A percentile compares a stretch with the other conserved stretches of the same genome.
Conservation (phyloP, 345 rosid species). For the Geranium brycei region DNA sequence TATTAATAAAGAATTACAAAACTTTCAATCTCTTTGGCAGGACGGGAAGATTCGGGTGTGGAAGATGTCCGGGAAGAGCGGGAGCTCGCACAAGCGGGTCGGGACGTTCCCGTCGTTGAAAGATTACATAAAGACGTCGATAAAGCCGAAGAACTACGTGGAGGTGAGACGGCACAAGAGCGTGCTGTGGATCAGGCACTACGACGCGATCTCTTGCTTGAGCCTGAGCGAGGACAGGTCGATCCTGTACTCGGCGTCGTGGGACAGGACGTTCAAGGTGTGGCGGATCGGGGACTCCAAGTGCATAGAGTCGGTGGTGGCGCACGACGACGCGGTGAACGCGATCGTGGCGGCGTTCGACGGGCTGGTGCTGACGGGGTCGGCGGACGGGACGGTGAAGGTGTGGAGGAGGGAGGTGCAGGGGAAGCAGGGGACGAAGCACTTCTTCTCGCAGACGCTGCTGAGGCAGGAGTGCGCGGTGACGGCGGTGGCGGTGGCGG, state of each 20-base stretch:
- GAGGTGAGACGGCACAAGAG: conserved; percentile 33
- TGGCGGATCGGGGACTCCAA: conserved; percentile 63
- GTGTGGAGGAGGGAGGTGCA: conserved; percentile 83
- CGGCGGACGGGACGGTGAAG: conserved; percentile 76
- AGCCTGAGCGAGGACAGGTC: conserved; percentile 50
- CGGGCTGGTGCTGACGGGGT: conserved; percentile 73
- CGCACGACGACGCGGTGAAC: conserved; percentile 83
- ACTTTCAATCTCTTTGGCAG: too few species aligned
- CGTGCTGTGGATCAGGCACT: conserved; percentile 42
- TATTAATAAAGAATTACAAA: too few species aligned
- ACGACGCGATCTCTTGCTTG: conserved; percentile 73
- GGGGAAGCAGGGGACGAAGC: conserved; percentile 79
- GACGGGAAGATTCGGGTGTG: conserved; percentile 86
- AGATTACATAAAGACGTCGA: conserved; percentile 44
- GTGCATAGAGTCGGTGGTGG: conserved; percentile 57
- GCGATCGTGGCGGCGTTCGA: conserved; percentile 58
- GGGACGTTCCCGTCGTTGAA: conserved; percentile 58
- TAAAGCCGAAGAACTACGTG: conserved; percentile 47
- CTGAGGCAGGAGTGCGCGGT: conserved; percentile 78
- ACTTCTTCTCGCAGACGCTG: conserved; percentile 62
- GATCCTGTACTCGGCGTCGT: conserved; percentile 60
- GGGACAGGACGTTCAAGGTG: conserved; percentile 86
- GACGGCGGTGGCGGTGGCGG: conserved; percentile 51
- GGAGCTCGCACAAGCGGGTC: conserved; percentile 34
- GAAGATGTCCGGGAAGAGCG: conserved; percentile 42